Percentiles rank a stretch among this genome's conserved stretches.
Evolutionary conservation across 345 rosid genomes (phyloP).

Genomic region (Draba incana): DNA sequence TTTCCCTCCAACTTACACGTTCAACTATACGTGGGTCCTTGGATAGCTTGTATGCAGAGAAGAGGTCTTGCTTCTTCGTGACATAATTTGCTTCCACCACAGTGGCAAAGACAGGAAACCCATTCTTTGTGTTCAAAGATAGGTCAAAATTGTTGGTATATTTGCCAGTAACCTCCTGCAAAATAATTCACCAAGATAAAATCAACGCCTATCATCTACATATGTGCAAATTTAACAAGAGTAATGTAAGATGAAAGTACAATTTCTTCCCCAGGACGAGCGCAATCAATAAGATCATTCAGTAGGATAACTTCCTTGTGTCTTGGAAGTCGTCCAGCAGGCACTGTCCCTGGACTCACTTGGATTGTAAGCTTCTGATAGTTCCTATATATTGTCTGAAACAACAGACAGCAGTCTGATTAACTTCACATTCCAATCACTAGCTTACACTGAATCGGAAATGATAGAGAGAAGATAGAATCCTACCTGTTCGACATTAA

Average conservation of each 20-base stretch:
- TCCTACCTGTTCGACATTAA: conserved; percentile 88
- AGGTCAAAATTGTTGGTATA: conserved; percentile 94
- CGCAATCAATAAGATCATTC: too few species aligned
- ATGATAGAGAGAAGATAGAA: conserved; percentile 13
- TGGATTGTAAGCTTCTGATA: conserved; percentile 97
- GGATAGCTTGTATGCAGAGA: conserved; percentile 97
- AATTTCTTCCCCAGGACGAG: too few species aligned
- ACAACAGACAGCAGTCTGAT: conserved; percentile 16
- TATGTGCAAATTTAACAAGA: not conserved
- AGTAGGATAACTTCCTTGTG: conserved; percentile 94
- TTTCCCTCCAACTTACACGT: conserved; percentile 55
- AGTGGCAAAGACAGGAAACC: conserved; percentile 97
- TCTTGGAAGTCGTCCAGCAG: conserved; percentile 99
- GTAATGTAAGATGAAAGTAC: too few species aligned
- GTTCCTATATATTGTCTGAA: conserved; percentile 93
- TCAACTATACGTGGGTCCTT: conserved; percentile 92
- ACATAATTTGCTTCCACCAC: conserved; percentile 93
- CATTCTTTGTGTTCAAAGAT: conserved; percentile 94
- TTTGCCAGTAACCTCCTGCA: conserved; percentile 92
- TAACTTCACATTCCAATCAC: not conserved
- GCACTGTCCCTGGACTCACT: conserved; percentile 99
- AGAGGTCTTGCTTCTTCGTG: conserved; percentile 94
- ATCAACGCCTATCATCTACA: conserved; percentile 9
- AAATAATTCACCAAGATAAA: conserved; percentile 6
- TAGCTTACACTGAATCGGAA: conserved; percentile 1